Base-by-base conservation (phyloP, 1,139 yeast species). In the Protomyces macrosporus region DNA sequence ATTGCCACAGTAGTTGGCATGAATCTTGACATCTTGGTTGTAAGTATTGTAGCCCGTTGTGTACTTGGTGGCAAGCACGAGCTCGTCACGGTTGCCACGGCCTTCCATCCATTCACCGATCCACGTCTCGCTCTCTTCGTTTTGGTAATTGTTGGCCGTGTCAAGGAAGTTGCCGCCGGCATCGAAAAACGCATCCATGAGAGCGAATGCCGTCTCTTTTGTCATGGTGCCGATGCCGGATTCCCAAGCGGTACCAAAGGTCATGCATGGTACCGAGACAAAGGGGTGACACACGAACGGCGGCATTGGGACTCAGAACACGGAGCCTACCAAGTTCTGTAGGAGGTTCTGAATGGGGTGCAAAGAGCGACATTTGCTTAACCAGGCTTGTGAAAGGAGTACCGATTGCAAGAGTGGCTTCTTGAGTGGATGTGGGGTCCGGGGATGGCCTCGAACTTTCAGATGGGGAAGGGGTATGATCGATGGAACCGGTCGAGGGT, bases 251-350 rank as follows among this genome's bases (percentile, higher is more conserved):
- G 69, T 69, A 1, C 73, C 73, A 34, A 71, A 61, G 33, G 65
- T 67, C 73, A 71, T 71, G n/a, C 73, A 71, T 23, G 1, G 71
- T 71, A 6, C 73, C 73, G n/a, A 71, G 67, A 48, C 68, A 67
- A 3, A 71, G 65, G 1, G 73, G 73, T 3, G 71, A 69, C 14
- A 71, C 72, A 34, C 69, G 65, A n/a, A 71, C 68, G 4, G 67
- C 71, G 14, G 73, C 73, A 4, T 68, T 65, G 7, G 70, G 69
- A 2, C 72, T 66, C 30, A 69, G 66, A 7, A 67, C 36, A 4
- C 69, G 64, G 12, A 61, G 45, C 33, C 67, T 67, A 3, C 70
- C 70, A 32, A 68, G 55, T 36, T 63, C 65, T n/a, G 68, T 66
- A 10, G 65, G 52, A 37, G 69, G 69, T 23, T 66, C 67, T 14